A percentile compares a stretch with the other conserved stretches of the same genome.
Conservation (phyloP, 331 rosid genomes). For the Quercus phellos region DNA sequence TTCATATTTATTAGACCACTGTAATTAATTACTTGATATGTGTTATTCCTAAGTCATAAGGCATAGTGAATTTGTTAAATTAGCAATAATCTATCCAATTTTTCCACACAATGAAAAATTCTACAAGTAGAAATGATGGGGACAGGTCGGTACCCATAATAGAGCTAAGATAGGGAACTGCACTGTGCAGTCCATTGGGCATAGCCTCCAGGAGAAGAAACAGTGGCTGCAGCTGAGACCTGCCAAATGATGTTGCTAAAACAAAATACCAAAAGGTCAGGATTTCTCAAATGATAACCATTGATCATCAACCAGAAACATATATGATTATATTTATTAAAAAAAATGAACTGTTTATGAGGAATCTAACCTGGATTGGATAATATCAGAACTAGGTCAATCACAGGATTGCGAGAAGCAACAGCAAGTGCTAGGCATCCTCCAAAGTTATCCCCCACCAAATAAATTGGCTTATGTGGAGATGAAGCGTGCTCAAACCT, state of each 20-base stretch:
- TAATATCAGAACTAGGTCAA: conserved; percentile 70
- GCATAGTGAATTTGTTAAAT: conserved; percentile 8
- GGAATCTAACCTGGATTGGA: conserved; percentile 67
- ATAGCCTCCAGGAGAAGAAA: conserved; percentile 67
- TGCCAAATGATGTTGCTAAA: conserved; percentile 78
- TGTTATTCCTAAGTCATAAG: not conserved
- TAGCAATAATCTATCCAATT: conserved; percentile 2
- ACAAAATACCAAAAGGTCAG: conserved; percentile 29
- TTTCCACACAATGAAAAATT: conserved; percentile 9
- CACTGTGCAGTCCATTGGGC: conserved; percentile 54
- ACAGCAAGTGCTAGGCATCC: conserved; percentile 94
- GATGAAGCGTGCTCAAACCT: conserved; percentile 58
- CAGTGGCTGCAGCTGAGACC: conserved; percentile 81
- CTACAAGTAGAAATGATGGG: conserved; percentile 8
- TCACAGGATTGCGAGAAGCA: conserved; percentile 82
- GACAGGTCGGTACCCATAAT: conserved; percentile 58
- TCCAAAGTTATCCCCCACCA: conserved; percentile 94
- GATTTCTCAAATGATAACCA: conserved; percentile 14
- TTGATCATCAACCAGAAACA: conserved; percentile 5
- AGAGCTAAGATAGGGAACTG: conserved; percentile 70
- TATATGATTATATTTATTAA: conserved; percentile 1
- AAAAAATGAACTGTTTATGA: not conserved
- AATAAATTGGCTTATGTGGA: conserved; percentile 84
- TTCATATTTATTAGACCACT: not conserved
- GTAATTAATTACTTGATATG: not conserved